These are phyloP conservation scores for Pythium sp. DNA, from an alignment of 352 stramenopile genomes.

Conservation along the genomic window DNA sequence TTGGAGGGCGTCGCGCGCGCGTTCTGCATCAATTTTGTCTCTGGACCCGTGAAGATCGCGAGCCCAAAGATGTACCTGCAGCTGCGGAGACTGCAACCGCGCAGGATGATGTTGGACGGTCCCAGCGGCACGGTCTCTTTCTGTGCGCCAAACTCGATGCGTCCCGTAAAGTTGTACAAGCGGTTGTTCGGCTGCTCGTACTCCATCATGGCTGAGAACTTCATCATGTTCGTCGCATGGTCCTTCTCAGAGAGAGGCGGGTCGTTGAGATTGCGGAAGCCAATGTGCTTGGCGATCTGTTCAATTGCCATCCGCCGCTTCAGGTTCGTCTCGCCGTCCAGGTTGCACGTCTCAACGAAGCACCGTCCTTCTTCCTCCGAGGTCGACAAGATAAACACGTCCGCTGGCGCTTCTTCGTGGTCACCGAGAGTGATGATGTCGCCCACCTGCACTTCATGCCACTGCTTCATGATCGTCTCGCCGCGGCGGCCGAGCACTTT, in stretches of 20 bases:
- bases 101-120: constrained; percentile 79
- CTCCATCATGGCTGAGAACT: constrained; percentile 42
- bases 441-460: constrained; percentile 76
- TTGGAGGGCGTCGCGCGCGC: constrained; percentile 61
- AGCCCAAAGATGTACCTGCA: constrained; percentile 66
- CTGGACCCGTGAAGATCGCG: constrained; percentile 87
- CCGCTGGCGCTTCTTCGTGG: constrained; percentile 57
- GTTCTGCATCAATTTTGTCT: constrained; percentile 89
- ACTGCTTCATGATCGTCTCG: constrained; percentile 52
- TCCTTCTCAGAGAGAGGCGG: constrained; percentile 32
- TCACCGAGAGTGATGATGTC: constrained; percentile 54
- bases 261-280: constrained; percentile 60
- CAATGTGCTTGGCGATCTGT: constrained; percentile 47
- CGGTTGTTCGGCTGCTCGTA: constrained; percentile 81
- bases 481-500: constrained; percentile 36
- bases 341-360: constrained; percentile 93
- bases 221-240: constrained; percentile 37
- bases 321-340: constrained; percentile 95
- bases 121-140: constrained; percentile 48
- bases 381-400: constrained; percentile 69
- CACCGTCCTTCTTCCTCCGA: constrained; percentile 73
- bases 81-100: constrained; percentile 65
- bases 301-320: constrained; percentile 75
- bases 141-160: constrained; percentile 30
- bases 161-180: constrained; percentile 68